Evolutionary conservation across 2,329 filamentous ascomycete species (phyloP).

Genomic region (Hypoxylon sp.): DNA sequence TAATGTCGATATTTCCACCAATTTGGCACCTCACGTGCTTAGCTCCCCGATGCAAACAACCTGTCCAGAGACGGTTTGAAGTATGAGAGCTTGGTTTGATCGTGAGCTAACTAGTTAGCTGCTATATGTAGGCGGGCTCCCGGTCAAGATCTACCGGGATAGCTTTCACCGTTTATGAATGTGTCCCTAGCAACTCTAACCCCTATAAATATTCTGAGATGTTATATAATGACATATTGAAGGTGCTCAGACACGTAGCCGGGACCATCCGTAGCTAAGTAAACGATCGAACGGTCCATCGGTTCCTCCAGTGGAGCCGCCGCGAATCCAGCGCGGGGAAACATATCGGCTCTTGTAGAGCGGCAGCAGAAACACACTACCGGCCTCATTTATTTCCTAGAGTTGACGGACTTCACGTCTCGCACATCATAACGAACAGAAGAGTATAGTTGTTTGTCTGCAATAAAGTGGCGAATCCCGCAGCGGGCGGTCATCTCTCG

Average conservation of each 20-base stretch:
- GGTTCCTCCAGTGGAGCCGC: slow-evolving; percentile 30
- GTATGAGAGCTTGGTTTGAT: background rate
- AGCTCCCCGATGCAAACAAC: background rate
- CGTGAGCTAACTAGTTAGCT: background rate
- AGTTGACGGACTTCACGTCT: background rate
- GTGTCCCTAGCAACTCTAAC: background rate
- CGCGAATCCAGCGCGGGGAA: slow-evolving; percentile 38
- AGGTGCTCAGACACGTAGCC: background rate
- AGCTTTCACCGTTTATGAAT: background rate
- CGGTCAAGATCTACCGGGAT: background rate
- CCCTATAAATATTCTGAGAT: background rate
- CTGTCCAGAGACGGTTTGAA: background rate
- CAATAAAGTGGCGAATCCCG: slow-evolving; percentile 38
- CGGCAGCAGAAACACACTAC: slow-evolving; percentile 7
- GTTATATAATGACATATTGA: background rate
- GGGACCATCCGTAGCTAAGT: slow-evolving; percentile 22
- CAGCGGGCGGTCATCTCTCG: slow-evolving; percentile 30
- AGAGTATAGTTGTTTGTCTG: background rate
- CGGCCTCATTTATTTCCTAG: slow-evolving; percentile 30
- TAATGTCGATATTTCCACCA: background rate
- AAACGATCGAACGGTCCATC: slow-evolving; percentile 32
- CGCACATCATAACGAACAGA: background rate
- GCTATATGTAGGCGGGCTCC: background rate
- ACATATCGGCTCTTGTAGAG: slow-evolving; percentile 38
- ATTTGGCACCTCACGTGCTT: background rate